Percentiles rank a stretch among this genome's conserved stretches.
phyloP scores from a whole-genome alignment of 768 basidiomycete genomes.

The Suillus weaverae region DNA sequence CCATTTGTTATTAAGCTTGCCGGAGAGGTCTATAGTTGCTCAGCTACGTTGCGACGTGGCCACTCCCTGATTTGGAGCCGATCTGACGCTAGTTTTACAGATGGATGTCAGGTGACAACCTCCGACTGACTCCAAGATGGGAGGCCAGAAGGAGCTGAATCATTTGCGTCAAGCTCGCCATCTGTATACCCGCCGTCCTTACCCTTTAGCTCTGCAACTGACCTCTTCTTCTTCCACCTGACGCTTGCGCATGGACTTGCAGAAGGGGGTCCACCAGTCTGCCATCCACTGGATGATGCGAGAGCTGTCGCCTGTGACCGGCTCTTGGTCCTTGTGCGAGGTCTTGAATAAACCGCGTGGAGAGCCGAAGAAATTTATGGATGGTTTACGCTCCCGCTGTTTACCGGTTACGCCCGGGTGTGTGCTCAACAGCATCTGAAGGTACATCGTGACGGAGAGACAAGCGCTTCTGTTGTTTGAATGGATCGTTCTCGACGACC shows the following conservation, averaged over 20 bases:
- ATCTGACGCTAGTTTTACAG: neutral
- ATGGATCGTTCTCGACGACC: constrained; percentile 27
- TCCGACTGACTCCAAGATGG: neutral
- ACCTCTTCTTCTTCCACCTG: constrained; percentile 18
- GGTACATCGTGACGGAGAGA: constrained; percentile 2
- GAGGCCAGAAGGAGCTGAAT: neutral
- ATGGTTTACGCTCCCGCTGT: constrained; percentile 22
- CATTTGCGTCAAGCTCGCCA: constrained; percentile 17
- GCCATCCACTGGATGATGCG: constrained; percentile 18
- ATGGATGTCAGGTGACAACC: neutral
- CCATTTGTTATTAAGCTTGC: neutral
- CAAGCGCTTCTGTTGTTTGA: constrained; percentile 16
- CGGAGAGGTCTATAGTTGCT: constrained; percentile 11
- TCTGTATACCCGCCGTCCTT: constrained; percentile 30
- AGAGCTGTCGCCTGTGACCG: neutral
- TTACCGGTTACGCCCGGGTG: neutral
- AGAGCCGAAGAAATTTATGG: constrained; percentile 26
- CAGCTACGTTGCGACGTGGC: constrained; percentile 4
- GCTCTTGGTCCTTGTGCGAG: constrained; percentile 18
- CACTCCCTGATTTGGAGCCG: neutral
- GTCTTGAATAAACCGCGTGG: constrained; percentile 25
- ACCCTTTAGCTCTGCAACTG: constrained; percentile 28
- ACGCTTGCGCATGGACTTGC: constrained; percentile 8
- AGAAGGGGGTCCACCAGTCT: constrained; percentile 15
- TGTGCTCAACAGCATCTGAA: neutral